Evolutionary conservation across 75 land plant genomes (phyloP).

Genomic region (Picea sitchensis): DNA sequence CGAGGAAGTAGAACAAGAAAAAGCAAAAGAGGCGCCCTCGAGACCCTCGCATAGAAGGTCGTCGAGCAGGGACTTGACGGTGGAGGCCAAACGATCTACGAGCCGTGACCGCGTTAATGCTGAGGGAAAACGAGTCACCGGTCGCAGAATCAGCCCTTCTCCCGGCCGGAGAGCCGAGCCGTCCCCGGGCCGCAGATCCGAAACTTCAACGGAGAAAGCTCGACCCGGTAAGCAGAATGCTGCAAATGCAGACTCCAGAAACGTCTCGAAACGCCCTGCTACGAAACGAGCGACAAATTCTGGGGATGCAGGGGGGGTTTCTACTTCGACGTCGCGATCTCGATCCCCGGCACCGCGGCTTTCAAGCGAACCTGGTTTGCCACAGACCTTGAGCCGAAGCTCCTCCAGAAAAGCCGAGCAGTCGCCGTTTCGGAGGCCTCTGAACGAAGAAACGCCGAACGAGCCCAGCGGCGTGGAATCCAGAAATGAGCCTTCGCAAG

Average conservation of each 20-base stretch:
- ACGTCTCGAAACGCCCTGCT: background rate
- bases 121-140: slow-evolving; percentile 4
- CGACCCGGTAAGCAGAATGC: background rate
- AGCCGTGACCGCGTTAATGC: slow-evolving; percentile 32
- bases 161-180: slow-evolving; percentile 47
- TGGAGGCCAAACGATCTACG: slow-evolving; percentile 12
- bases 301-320: slow-evolving; percentile 9
- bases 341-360: slow-evolving; percentile 41
- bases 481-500: background rate
- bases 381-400: slow-evolving; percentile 46
- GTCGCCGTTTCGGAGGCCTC: slow-evolving; percentile 48
- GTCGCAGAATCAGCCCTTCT: slow-evolving; percentile 53
- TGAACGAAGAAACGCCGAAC: background rate
- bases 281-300: background rate
- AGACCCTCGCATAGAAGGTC: background rate
- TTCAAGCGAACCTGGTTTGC: slow-evolving; percentile 7
- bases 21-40: background rate
- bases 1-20: slow-evolving; percentile 1
- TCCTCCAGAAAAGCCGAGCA: slow-evolving; percentile 61
- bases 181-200: background rate
- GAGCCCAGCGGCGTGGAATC: slow-evolving; percentile 22
- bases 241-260: background rate
- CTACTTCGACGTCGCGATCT: slow-evolving; percentile 32
- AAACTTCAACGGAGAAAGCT: background rate
- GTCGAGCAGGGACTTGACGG: slow-evolving; percentile 6